phyloP scores from a whole-genome alignment of 2,329 filamentous ascomycete species.

The Keithomyces neogunnii region DNA sequence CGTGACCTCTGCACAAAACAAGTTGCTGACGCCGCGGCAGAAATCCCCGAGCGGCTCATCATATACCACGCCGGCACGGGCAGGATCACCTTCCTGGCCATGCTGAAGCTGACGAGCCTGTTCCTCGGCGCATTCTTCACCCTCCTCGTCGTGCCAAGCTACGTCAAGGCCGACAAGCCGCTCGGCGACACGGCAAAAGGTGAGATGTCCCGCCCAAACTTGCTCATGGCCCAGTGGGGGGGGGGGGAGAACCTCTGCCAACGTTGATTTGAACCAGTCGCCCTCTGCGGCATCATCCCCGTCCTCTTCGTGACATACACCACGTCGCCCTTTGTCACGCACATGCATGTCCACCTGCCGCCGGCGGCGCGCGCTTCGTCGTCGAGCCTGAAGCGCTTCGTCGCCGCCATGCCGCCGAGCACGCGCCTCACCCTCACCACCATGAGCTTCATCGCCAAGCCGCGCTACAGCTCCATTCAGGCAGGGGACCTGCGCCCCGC shows the following conservation, averaged over 20 bases:
- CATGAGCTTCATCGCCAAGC: conserved; percentile 47
- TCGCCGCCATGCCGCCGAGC: conserved; percentile 34
- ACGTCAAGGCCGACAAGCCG: conserved; percentile 34
- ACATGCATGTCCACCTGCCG: conserved; percentile 63
- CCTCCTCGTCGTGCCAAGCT: conserved; percentile 53
- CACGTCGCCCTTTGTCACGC: conserved; percentile 63
- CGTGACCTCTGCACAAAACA: neutral
- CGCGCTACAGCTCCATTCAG: conserved; percentile 36
- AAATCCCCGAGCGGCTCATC: conserved; percentile 50
- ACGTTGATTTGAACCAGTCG: conserved; percentile 30
- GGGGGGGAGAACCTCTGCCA: too few species aligned
- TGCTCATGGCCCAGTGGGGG: too few species aligned
- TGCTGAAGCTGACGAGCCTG: conserved; percentile 62
- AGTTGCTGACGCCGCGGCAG: conserved; percentile 18
- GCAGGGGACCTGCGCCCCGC: conserved; percentile 27
- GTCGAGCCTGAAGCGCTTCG: conserved; percentile 44
- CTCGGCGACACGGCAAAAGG: conserved; percentile 26
- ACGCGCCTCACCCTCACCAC: conserved; percentile 43
- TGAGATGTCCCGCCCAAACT: conserved; percentile 16
- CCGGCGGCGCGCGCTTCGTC: conserved; percentile 53
- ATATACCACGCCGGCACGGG: conserved; percentile 69
- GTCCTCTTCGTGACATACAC: conserved; percentile 55
- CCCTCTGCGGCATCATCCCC: conserved; percentile 54
- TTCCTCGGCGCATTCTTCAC: conserved; percentile 60
- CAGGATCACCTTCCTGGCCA: conserved; percentile 58